phyloP scores from a whole-genome alignment of 1,139 yeast species.

The Geotrichum citri-aurantii region DNA sequence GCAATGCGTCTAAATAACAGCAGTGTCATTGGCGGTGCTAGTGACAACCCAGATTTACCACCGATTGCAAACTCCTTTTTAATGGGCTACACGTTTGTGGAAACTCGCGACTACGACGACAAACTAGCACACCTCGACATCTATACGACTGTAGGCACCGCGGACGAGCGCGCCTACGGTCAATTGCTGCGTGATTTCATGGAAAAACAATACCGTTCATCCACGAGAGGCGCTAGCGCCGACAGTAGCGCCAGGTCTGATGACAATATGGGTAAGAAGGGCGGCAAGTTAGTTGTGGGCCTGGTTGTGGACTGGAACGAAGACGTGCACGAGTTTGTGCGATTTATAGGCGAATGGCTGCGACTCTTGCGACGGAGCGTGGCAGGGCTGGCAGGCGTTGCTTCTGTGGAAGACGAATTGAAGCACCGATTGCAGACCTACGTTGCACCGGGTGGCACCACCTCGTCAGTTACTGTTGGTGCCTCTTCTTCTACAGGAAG shows the following conservation, averaged over 20 bases:
- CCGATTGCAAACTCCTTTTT: conserved; percentile 30
- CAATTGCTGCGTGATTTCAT: conserved; percentile 16
- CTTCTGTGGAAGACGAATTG: conserved; percentile 15
- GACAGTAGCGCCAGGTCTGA: neutral
- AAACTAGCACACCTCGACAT: conserved; percentile 33
- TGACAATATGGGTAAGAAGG: neutral
- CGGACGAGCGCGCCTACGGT: conserved; percentile 7
- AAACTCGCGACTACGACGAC: conserved; percentile 34
- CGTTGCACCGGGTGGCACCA: conserved; percentile 18
- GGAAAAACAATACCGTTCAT: conserved; percentile 4
- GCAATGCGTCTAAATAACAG: neutral
- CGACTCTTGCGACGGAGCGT: conserved; percentile 16
- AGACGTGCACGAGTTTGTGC: conserved; percentile 14
- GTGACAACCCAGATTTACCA: conserved; percentile 20
- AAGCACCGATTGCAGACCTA: conserved; percentile 22
- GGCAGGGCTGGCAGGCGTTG: conserved; percentile 6
- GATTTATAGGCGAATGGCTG: conserved; percentile 24
- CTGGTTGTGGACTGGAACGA: conserved; percentile 28
- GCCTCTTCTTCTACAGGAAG: conserved; percentile 3
- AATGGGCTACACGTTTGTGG: conserved; percentile 37
- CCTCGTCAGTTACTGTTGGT: neutral
- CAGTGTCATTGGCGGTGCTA: neutral
- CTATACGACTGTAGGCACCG: conserved; percentile 27
- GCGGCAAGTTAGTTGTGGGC: conserved; percentile 19
- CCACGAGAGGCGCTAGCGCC: neutral